A percentile compares a stretch with the other conserved stretches of the same genome.
Conservation (phyloP, 768 basidiomycete species). For the Rhodocollybia butyracea region DNA sequence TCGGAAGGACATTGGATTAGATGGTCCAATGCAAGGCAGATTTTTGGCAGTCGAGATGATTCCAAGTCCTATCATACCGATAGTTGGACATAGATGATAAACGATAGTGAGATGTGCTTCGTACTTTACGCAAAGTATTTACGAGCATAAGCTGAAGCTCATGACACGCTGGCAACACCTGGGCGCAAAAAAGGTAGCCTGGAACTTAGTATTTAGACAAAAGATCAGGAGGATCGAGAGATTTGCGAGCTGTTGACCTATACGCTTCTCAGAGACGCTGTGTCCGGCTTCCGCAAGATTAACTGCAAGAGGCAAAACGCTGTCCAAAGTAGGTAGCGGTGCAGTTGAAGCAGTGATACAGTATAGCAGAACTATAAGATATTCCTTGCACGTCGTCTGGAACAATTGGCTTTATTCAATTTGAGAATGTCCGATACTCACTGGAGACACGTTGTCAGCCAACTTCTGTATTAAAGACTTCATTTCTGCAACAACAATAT, state of each 20-base stretch:
- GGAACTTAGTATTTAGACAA: conserved; percentile 3
- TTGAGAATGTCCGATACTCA: too few relatives aligned
- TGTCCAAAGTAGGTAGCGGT: conserved; percentile 46
- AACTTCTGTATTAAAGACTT: conserved; percentile 52
- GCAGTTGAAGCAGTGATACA: conserved; percentile 52
- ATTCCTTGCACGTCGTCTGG: conserved; percentile 66
- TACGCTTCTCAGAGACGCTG: conserved; percentile 59
- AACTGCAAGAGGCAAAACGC: conserved; percentile 74
- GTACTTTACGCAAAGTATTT: conserved; percentile 81
- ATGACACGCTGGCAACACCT: conserved; percentile 65
- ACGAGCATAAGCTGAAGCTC: conserved; percentile 81
- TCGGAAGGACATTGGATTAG: conserved; percentile 59
- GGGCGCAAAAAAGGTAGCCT: conserved; percentile 80
- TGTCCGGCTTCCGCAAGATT: conserved; percentile 71
- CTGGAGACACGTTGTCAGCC: conserved; percentile 45
- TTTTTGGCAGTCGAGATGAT: conserved; percentile 46
- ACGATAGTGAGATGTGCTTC: background rate
- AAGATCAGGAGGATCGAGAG: background rate
- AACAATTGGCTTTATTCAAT: too few relatives aligned
- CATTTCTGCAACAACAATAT: conserved; percentile 57
- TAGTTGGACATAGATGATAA: background rate
- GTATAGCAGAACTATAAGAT: conserved; percentile 66
- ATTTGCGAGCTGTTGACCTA: conserved; percentile 39
- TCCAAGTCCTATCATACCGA: conserved; percentile 61
- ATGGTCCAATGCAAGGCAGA: conserved; percentile 71